Conservation (phyloP, 768 basidiomycete genomes). For the Boletus rufocinnamomeus region DNA sequence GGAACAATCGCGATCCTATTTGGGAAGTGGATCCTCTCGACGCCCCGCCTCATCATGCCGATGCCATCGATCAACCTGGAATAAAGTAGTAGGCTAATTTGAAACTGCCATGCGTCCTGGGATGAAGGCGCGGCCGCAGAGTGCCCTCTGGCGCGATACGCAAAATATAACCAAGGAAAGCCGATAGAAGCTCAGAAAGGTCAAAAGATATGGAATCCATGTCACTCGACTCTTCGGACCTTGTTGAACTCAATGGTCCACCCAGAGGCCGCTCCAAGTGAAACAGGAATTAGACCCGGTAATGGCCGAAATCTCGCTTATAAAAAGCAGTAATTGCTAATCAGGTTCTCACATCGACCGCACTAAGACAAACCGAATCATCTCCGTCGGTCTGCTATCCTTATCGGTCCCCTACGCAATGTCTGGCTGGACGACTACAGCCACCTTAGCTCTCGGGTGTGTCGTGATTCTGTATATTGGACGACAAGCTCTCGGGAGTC, state of each 20-base stretch:
- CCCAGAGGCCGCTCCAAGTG: background rate
- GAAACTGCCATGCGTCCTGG: background rate
- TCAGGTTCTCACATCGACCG: background rate
- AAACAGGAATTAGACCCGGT: background rate
- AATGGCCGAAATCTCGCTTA: background rate
- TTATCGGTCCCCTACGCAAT: background rate
- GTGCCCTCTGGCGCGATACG: background rate
- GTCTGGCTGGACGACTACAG: constrained; percentile 1
- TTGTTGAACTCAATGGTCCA: background rate
- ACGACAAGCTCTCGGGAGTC: background rate
- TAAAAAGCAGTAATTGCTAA: background rate
- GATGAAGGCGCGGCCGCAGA: background rate
- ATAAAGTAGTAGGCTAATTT: background rate
- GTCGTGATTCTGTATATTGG: background rate
- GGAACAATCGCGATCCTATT: background rate
- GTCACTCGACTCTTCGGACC: background rate
- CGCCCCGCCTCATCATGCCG: background rate
- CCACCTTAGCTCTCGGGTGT: background rate
- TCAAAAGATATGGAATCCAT: background rate
- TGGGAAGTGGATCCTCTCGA: background rate
- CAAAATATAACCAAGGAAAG: background rate
- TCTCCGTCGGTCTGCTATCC: background rate
- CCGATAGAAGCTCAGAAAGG: background rate
- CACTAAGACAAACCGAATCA: background rate
- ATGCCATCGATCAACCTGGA: background rate